These are phyloP conservation scores for Stentor coeruleus DNA, from an alignment of 73 alveolate species.

Conservation along the genomic window DNA sequence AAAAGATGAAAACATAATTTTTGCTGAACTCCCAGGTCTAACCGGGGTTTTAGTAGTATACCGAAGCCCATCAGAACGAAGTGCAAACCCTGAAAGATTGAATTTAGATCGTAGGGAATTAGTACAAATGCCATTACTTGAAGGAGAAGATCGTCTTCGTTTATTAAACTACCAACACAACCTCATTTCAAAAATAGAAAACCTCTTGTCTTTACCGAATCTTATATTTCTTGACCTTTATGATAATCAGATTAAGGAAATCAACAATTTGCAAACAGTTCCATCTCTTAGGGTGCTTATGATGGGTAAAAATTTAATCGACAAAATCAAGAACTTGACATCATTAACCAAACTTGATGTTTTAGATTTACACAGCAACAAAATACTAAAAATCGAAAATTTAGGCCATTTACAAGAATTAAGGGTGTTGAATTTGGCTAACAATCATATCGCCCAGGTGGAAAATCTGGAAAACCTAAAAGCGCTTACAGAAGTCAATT, in stretches of 20 bases:
- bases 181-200: slow-evolving; percentile 79
- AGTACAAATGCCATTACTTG: slow-evolving; percentile 88
- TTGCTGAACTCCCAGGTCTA: slow-evolving; percentile 84
- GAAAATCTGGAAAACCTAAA: slow-evolving; percentile 69
- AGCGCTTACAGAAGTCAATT: slow-evolving; percentile 73
- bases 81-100: slow-evolving; percentile 77
- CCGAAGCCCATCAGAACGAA: slow-evolving; percentile 83
- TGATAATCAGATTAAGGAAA: slow-evolving; percentile 76
- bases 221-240: slow-evolving; percentile 80
- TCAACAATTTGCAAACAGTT: slow-evolving; percentile 76
- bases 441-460: slow-evolving; percentile 68
- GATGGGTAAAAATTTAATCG: slow-evolving; percentile 82
- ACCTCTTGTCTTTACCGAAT: slow-evolving; percentile 80
- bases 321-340: slow-evolving; percentile 73
- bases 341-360: slow-evolving; percentile 81
- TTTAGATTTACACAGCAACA: slow-evolving; percentile 86
- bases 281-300: slow-evolving; percentile 77
- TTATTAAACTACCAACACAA: slow-evolving; percentile 76
- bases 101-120: slow-evolving; percentile 83
- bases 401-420: slow-evolving; percentile 61
- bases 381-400: slow-evolving; percentile 80
- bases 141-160: slow-evolving; percentile 90
- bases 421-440: slow-evolving; percentile 84
- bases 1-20: slow-evolving; percentile 85
- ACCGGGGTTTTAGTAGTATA: slow-evolving; percentile 89